Evolutionary conservation across 2,329 filamentous ascomycete genomes (phyloP).

Genomic region (Bipolaris gigantea): DNA sequence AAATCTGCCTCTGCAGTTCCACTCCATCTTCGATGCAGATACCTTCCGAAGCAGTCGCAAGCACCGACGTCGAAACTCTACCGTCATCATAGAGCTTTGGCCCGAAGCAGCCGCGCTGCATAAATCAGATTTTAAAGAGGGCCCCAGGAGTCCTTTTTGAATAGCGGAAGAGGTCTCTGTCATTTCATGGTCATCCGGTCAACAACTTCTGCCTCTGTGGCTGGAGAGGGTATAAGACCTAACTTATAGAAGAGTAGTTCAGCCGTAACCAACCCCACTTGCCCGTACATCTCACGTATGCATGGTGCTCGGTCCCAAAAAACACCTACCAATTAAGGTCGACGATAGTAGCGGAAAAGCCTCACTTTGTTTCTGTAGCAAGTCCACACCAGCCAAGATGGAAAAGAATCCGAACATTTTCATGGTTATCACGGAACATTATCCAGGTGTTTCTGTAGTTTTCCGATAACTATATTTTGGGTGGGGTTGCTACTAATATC

Average conservation of each 20-base stretch:
- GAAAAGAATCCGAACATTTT: too few relatives aligned
- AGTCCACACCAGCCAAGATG: too few relatives aligned
- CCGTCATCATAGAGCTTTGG: background rate
- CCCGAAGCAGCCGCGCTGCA: background rate
- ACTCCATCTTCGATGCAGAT: background rate
- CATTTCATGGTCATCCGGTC: background rate
- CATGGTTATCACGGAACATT: too few relatives aligned
- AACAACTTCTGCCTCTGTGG: background rate
- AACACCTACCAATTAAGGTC: too few relatives aligned
- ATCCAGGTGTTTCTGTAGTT: too few relatives aligned
- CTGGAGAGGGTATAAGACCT: background rate
- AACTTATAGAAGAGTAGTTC: background rate
- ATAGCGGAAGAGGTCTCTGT: too few relatives aligned
- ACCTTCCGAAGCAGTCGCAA: too few relatives aligned
- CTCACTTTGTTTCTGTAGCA: too few relatives aligned
- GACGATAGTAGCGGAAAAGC: too few relatives aligned
- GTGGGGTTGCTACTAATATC: too few relatives aligned
- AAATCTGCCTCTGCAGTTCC: background rate
- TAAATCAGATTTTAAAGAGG: background rate
- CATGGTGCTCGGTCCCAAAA: too few relatives aligned
- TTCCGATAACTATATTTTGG: too few relatives aligned
- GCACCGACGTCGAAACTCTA: background rate
- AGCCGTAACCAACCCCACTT: background rate
- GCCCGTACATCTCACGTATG: background rate
- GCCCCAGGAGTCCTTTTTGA: background rate